Evolutionary conservation across 225 moss, liverwort and hornwort species (phyloP).

Genomic region (Marchantia polymorpha): DNA sequence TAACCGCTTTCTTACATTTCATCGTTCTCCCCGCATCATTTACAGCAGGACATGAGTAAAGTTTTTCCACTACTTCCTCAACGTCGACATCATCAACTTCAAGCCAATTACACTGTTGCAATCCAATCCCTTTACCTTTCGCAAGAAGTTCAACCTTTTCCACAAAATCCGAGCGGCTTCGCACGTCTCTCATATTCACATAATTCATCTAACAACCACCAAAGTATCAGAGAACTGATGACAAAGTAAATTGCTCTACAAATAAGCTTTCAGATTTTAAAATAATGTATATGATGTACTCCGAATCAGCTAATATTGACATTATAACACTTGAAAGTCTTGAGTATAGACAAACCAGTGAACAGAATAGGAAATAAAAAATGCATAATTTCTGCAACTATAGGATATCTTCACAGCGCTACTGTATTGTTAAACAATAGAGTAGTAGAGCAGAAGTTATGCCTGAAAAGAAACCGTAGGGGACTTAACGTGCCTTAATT

Average conservation of each 20-base stretch:
- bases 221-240: constrained; percentile 1
- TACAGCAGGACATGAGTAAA: no score
- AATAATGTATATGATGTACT: not conserved
- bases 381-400: no score
- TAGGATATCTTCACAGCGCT: no score
- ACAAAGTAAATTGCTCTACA: not conserved
- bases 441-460: no score
- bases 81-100: not conserved
- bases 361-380: no score
- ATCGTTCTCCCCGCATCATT: no score
- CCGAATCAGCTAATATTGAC: no score
- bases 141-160: constrained; percentile 49
- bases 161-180: constrained; percentile 56
- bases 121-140: constrained; percentile 37
- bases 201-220: constrained; percentile 42
- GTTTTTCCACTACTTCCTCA: not conserved
- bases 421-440: no score
- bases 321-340: no score
- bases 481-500: constrained; percentile 41
- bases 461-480: no score
- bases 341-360: no score
- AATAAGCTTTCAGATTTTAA: not conserved
- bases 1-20: no score
- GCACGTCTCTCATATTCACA: constrained; percentile 60
- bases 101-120: not conserved